Evolutionary conservation across 768 basidiomycete species (phyloP), one percentile per base, ranked within the genome.

Genomic region (Suillus decipiens): DNA sequence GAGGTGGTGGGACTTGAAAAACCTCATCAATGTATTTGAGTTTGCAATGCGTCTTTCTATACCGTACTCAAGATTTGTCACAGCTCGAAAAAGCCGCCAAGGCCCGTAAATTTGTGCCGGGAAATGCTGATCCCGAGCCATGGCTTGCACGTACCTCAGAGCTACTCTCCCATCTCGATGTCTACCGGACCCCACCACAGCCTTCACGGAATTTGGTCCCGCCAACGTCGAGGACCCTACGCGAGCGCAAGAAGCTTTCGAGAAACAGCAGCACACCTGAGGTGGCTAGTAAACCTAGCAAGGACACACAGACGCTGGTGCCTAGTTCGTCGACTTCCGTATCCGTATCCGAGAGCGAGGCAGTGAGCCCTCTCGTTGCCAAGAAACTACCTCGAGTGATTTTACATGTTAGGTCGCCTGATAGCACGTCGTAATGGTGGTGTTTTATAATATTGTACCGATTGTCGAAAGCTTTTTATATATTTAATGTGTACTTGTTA

Each of bases 1-100:
- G 0, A 68, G 70, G 9, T 93, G 92, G 90, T 94, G 92, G 92
- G 76, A 66, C 57, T 61, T 81, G 6, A 80, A 82, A 17, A 89
- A 89, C 60, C 79, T 93, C 7, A 64, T 70, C 33, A 82, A 87
- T 78, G 90, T 90, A 34, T 61, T 24, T 5, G 34, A 15, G 1
- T n/a, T 33, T 57, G 24, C 64, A 5, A 37, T 33, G 39, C 36
- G 22, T 12, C 19, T 7, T 5, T n/a, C 57, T 15, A 48, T 55
- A 34, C 34, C 42, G 15, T 15, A 28, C 22, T 15, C 12, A 3
- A n/a, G 17, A 19, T 28, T 28, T 28, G 39, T 39, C 57, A 5
- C 61, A 92, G 90, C 77, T 91, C 11, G 89, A 92, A 69, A 84
- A 86, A 45, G 83, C 82, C 0, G 81, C 81, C 12, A 90, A 89